phyloP scores from a whole-genome alignment of 768 basidiomycete species.

The Russula vinacea region DNA sequence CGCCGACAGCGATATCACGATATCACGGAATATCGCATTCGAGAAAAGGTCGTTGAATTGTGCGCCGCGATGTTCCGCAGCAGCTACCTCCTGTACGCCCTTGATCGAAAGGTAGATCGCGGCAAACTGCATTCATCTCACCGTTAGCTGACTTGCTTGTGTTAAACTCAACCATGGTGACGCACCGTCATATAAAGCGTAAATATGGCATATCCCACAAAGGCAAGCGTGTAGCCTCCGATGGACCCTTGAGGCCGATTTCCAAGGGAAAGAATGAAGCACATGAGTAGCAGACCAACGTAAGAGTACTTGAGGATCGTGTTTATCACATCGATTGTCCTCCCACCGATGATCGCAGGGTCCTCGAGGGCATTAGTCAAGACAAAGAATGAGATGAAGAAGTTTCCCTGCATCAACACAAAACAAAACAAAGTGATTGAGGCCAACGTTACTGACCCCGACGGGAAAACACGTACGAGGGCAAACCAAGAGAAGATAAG shows the following conservation, averaged over 20 bases:
- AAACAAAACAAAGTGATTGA: neutral
- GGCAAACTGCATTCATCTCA: constrained; percentile 47
- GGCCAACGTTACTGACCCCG: neutral
- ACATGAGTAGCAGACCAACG: constrained; percentile 79
- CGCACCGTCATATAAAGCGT: constrained; percentile 95
- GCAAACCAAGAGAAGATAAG: constrained; percentile 91
- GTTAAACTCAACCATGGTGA: constrained; percentile 20
- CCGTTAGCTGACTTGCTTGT: constrained; percentile 14
- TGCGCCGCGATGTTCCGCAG: constrained; percentile 46
- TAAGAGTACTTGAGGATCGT: constrained; percentile 82
- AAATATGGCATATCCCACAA: constrained; percentile 84
- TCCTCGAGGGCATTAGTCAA: constrained; percentile 74
- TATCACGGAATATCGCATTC: constrained; percentile 80
- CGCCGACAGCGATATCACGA: constrained; percentile 79
- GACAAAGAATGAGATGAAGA: constrained; percentile 84
- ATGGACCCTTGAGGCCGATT: constrained; percentile 91
- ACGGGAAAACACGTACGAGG: constrained; percentile 47
- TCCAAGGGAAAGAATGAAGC: constrained; percentile 83
- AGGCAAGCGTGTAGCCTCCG: constrained; percentile 79
- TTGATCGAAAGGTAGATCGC: constrained; percentile 83
- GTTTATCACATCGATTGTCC: constrained; percentile 69
- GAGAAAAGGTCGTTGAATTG: constrained; percentile 60
- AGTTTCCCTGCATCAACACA: constrained; percentile 66
- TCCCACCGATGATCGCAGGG: constrained; percentile 48
- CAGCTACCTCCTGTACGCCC: constrained; percentile 61